Evolutionary conservation across 352 stramenopile species (phyloP), one percentile per base, ranked within the genome.

Genomic region (Phytopythium delawarense): DNA sequence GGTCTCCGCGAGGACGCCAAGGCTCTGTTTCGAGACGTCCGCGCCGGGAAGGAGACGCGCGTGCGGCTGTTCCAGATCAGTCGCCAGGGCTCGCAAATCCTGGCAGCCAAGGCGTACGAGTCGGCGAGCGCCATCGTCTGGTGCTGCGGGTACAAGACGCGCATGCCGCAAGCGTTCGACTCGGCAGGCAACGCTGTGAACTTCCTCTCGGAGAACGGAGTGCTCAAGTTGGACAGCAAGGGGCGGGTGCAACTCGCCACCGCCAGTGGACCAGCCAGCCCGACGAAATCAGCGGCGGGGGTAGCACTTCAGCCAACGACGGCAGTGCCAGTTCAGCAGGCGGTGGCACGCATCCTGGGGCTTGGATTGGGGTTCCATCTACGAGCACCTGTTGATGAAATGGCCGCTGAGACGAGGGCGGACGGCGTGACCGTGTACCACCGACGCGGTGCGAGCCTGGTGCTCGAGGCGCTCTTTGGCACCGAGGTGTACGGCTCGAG

Each of bases 401-500:
- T 92, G 86, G 83, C 71, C 23, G 75, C 28, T 5, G 78, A 85
- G 64, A 96, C 80, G 39, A 72, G 84, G 44, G 85, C 87, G 2
- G 87, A 96, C 49, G 87, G 87, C 8, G 81, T 95, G 28, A 92
- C 88, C 0, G 84, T 96, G n/a, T 97, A 96, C 62, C 84, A 91
- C 52, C 79, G 83, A 28, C 81, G 81, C n/a, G 83, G 85, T 13
- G 85, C 83, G 7, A 66, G 67, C 7, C 67, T 92, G n/a, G 78
- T 90, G n/a, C 71, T 94, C 25, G 84, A 84, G 35, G 71, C 77
- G 5, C 57, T 91, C 25, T 92, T 92, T 59, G 82, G 86, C 1
- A 18, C 68, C 0, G 69, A 77, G 13, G 75, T 91, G 18, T 92
- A 87, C 67, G 85, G 85, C 32, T 68, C 59, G 28, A 81, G 82